Evolutionary conservation across 352 stramenopile genomes (phyloP).

Genomic region (Phytophthora agathidicida): DNA sequence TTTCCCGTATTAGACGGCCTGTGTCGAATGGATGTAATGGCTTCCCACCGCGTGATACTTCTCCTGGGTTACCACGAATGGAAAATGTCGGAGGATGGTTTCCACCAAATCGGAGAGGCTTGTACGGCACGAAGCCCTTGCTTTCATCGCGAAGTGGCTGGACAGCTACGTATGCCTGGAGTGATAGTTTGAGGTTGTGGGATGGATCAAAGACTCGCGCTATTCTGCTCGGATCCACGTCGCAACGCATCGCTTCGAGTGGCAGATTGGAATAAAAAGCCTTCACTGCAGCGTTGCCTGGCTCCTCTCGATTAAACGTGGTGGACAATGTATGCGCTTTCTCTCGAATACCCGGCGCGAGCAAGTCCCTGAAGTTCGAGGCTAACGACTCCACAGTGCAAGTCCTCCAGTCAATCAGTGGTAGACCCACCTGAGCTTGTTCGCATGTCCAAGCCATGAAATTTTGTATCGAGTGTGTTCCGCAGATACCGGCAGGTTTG

Average conservation of each 20-base stretch:
- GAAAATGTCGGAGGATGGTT: slow-evolving; percentile 25
- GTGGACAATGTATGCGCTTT: slow-evolving; percentile 39
- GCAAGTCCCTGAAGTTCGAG: slow-evolving; percentile 58
- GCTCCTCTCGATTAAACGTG: slow-evolving; percentile 60
- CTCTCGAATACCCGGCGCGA: slow-evolving; percentile 35
- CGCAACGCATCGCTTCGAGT: slow-evolving; percentile 81
- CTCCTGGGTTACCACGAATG: slow-evolving; percentile 10
- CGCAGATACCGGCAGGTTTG: slow-evolving; percentile 84
- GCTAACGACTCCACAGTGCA: slow-evolving; percentile 62
- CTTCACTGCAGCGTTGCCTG: slow-evolving; percentile 54
- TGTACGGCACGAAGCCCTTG: slow-evolving; percentile 36
- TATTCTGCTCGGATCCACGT: slow-evolving; percentile 35
- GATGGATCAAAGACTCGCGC: slow-evolving; percentile 40
- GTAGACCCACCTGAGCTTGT: slow-evolving; percentile 66
- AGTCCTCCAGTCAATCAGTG: slow-evolving; percentile 57
- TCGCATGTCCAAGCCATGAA: slow-evolving; percentile 80
- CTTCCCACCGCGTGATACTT: not conserved
- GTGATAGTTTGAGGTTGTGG: slow-evolving; percentile 37
- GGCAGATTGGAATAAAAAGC: slow-evolving; percentile 78
- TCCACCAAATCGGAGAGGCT: slow-evolving; percentile 31
- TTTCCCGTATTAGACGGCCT: not conserved
- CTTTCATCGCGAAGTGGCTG: slow-evolving; percentile 26
- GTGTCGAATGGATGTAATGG: slow-evolving; percentile 7
- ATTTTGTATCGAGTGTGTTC: slow-evolving; percentile 86
- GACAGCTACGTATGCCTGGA: slow-evolving; percentile 32